Conservation (phyloP, 1,284 basidiomycete species). For the Ustilago cynodontis region DNA sequence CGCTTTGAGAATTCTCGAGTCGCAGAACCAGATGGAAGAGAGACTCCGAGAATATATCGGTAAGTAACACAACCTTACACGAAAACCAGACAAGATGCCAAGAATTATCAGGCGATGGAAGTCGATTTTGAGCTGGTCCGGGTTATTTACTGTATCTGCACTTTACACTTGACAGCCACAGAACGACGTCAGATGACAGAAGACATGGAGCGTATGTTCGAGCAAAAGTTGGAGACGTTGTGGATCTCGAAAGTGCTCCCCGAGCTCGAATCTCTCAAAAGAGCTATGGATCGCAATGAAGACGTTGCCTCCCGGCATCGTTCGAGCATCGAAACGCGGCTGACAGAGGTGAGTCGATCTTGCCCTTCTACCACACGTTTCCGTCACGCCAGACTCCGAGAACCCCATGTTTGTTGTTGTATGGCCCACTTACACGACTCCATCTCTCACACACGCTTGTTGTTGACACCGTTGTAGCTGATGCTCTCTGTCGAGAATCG, state of each 20-base stretch:
- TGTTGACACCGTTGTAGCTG: no score
- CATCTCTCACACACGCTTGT: no score
- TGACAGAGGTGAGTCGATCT: background rate
- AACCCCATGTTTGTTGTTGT: background rate
- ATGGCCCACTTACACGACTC: background rate
- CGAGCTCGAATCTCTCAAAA: background rate
- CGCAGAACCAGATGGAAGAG: background rate
- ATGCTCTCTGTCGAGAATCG: background rate
- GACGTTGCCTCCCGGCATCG: background rate
- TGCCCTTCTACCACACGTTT: background rate
- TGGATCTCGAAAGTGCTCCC: background rate
- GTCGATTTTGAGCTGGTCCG: background rate
- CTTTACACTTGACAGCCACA: background rate
- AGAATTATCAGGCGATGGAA: background rate
- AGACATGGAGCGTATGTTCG: background rate
- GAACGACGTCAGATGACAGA: background rate
- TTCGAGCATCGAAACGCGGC: background rate
- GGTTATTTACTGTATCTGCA: background rate
- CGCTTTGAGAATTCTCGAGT: background rate
- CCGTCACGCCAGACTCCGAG: background rate
- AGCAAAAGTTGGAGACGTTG: background rate
- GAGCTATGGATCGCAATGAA: background rate
- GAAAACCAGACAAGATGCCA: background rate
- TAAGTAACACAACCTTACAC: background rate
- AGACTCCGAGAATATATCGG: background rate